A percentile compares a stretch with the other conserved stretches of the same genome.
Conservation (phyloP, 164 flowering plant species). For the Kingdonia uniflora region DNA sequence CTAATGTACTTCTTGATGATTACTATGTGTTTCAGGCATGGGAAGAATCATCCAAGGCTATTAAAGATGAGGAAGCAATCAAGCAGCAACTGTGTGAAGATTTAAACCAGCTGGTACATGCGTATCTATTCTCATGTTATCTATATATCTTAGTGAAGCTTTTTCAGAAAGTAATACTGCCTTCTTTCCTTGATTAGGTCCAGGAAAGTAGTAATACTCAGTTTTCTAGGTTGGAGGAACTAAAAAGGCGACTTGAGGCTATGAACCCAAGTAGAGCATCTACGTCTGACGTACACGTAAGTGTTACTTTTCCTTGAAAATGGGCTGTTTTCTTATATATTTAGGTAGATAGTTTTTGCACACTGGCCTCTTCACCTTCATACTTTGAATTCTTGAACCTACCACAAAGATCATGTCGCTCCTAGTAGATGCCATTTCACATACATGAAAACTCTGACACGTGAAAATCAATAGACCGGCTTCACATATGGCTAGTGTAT, state of each 20-base stretch:
- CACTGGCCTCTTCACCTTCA: too few species aligned
- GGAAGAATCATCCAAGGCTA: constrained; percentile 74
- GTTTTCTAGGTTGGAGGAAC: constrained; percentile 71
- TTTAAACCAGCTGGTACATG: constrained; percentile 58
- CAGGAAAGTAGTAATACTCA: constrained; percentile 77
- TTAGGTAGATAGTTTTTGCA: too few species aligned
- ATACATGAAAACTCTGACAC: too few species aligned
- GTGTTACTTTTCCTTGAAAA: constrained; percentile 5
- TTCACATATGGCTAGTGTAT: too few species aligned
- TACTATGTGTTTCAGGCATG: constrained; percentile 36
- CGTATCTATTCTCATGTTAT: neutral
- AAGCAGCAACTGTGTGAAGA: constrained; percentile 93
- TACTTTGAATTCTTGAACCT: too few species aligned
- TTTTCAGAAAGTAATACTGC: neutral
- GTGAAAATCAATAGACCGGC: too few species aligned
- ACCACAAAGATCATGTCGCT: too few species aligned
- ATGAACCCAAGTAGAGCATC: constrained; percentile 76
- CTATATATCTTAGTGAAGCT: neutral
- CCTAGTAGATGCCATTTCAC: too few species aligned
- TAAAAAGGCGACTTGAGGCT: constrained; percentile 82
- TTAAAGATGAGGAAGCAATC: constrained; percentile 75
- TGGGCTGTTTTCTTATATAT: neutral
- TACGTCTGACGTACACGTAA: constrained; percentile 27
- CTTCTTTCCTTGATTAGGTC: constrained; percentile 37
- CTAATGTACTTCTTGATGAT: constrained; percentile 1